Evolutionary conservation across 345 rosid species (phyloP).

Genomic region (Lumnitzera racemosa): DNA sequence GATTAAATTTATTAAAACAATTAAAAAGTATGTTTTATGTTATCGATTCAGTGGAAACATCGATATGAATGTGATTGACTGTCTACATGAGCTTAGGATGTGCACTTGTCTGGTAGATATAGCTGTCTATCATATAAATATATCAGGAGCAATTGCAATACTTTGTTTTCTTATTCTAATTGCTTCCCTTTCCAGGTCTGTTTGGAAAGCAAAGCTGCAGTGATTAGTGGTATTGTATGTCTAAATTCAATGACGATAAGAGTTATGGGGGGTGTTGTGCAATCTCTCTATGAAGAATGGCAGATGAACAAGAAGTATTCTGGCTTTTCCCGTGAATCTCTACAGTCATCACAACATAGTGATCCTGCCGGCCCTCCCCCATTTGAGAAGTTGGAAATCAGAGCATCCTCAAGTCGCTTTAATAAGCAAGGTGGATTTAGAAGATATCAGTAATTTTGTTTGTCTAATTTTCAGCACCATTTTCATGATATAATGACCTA

Average conservation of each 20-base stretch:
- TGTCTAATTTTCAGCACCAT: background rate
- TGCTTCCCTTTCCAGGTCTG: conserved; percentile 50
- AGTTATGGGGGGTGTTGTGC: conserved; percentile 74
- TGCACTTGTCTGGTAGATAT: background rate
- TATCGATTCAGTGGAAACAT: too few species aligned
- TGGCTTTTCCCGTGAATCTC: conserved; percentile 46
- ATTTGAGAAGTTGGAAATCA: conserved; percentile 73
- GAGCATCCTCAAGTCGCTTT: conserved; percentile 23
- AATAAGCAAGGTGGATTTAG: conserved; percentile 20
- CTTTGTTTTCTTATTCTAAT: background rate
- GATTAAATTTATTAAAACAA: too few species aligned
- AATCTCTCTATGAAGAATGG: conserved; percentile 84
- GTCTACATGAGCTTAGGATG: too few species aligned
- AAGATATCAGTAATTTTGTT: conserved; percentile 17
- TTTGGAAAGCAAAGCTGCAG: conserved; percentile 58
- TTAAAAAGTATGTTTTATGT: too few species aligned
- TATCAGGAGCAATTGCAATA: background rate
- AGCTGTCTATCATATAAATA: background rate
- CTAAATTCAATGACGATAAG: conserved; percentile 55
- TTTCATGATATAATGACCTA: background rate
- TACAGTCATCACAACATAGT: conserved; percentile 37
- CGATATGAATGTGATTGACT: too few species aligned
- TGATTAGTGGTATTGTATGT: conserved; percentile 61
- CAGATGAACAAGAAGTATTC: conserved; percentile 70
- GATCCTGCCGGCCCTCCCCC: conserved; percentile 63